These are phyloP conservation scores for Monosporascus ibericus DNA, from an alignment of 2,329 filamentous ascomycete genomes.

Conservation along the genomic window DNA sequence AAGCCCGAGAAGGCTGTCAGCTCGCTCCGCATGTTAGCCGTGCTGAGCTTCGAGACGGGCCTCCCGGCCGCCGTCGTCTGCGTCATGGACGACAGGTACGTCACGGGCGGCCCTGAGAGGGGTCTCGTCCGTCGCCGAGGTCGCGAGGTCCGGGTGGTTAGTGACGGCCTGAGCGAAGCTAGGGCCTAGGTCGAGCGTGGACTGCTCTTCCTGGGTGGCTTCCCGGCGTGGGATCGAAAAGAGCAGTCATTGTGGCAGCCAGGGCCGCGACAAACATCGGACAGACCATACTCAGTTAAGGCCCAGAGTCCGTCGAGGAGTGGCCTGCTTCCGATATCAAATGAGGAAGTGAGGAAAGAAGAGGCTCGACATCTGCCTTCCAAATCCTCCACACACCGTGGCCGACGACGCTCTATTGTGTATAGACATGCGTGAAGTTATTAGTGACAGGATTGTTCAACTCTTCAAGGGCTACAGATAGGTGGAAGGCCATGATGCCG, in stretches of 20 bases:
- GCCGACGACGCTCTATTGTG: background rate
- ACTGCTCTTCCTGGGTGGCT: constrained; percentile 11
- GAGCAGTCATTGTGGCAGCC: constrained; percentile 13
- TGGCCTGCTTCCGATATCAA: background rate
- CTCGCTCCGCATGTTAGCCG: constrained; percentile 59
- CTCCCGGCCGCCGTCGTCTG: constrained; percentile 52
- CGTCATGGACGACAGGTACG: constrained; percentile 52
- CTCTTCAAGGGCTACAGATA: background rate
- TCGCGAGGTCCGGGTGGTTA: constrained; percentile 51
- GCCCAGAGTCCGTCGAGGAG: background rate
- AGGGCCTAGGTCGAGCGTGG: constrained; percentile 55
- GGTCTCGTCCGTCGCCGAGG: constrained; percentile 22
- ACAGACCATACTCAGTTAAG: constrained; percentile 15
- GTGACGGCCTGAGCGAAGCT: constrained; percentile 65
- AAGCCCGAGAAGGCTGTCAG: constrained; percentile 61
- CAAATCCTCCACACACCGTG: background rate
- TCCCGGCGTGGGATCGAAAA: constrained; percentile 13
- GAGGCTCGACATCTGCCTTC: background rate
- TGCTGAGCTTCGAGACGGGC: constrained; percentile 53
- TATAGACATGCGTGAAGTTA: background rate
- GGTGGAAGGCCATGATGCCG: background rate
- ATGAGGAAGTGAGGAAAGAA: background rate
- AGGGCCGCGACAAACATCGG: constrained; percentile 14
- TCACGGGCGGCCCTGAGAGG: constrained; percentile 33
- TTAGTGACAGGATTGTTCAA: background rate